Evolutionary conservation across 169 alveolate species (phyloP), one percentile per base, ranked within the genome.

Genomic region (Plasmodium inui): DNA sequence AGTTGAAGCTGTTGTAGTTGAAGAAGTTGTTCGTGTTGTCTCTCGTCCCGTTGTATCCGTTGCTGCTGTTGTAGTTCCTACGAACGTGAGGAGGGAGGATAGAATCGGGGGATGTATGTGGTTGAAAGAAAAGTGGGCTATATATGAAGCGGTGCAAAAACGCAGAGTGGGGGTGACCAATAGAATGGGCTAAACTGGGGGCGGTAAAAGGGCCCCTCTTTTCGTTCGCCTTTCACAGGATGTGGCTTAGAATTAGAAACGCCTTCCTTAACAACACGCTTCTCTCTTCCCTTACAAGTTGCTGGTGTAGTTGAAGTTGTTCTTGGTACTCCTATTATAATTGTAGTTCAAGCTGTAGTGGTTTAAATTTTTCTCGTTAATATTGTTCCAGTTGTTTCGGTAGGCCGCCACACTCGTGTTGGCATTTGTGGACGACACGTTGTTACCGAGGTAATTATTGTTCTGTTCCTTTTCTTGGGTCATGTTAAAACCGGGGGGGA

Each of bases 381-480:
- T 80, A 80, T 53, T 81, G 50, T 50, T 89, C 94, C 94, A 89
- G 26, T 37, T 89, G 39, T 79, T 89, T 61, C 94, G 28, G 30
- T 89, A 89, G 10, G 89, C 80, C 12, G 53, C 41, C 32, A 50
- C 94, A 30, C 57, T 80, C 34, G 84, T 61, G 53, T 89, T 89
- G 32, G 88, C 73, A 80, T 81, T 89, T 53, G 84, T 61, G 26
- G 94, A 79, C 2, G 83, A 61, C 5, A 89, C 90, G 50, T 34
- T 89, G 17, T 78, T 89, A 50, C 72, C 80, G 12, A 89, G 55
- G 46, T 89, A 89, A 26, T 28, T 81, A 41, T 30, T 71, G 46
- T 34, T 89, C 73, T 81, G 89, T 80, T 89, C 94, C 83, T 89
- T 89, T 12, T 89, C 94, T 50, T 89, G 94, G 34, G 94, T 44